Evolutionary conservation across 768 basidiomycete species (phyloP), one percentile per base, ranked within the genome.

Genomic region (Hypsizygus marmoreus): DNA sequence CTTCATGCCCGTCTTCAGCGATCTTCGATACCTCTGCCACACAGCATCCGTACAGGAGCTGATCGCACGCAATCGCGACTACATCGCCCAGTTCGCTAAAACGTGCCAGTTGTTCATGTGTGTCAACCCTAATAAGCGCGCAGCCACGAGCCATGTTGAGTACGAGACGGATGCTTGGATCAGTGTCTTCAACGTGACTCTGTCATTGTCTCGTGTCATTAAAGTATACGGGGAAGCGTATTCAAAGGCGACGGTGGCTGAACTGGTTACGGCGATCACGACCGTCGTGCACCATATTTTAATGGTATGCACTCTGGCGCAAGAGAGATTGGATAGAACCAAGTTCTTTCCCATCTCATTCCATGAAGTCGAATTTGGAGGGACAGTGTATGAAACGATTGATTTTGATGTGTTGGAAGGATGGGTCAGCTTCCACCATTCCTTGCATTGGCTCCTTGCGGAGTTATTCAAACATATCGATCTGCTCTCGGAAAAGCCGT

Each of bases 141-240:
- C 88, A 14, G 81, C 76, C 4, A 77, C 80, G 22, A 86, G 73
- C 40, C 97, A 98, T 56, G 82, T 99, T 56, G 95, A 97, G 65
- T 99, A 90, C 69, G 97, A 99, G 70, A 88, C 88, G 23, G 97
- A 99, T 54, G 87, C 88, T 14, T 97, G 95, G 95, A 91, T 97
- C 51, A 90, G 86, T 56, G 91, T 97, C 11, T 98, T 98, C 68
- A 94, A 95, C 55, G 88, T 97, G 17, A 94, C 93, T 5, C 79
- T 95, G 8, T 94, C 91, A 25, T 69, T 99, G 19, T 88, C 89
- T 5, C 84, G 92, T 33, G 82, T 92, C 30, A 90, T 91, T 71
- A 90, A 92, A 60, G 86, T 86, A 1, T 91, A 92, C 50, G 95
- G 94, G 5, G 89, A 90, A 54, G 86, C 89, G 0, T 95, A 86